Base-by-base conservation (phyloP, 768 basidiomycete genomes). In the Hericium coralloides region DNA sequence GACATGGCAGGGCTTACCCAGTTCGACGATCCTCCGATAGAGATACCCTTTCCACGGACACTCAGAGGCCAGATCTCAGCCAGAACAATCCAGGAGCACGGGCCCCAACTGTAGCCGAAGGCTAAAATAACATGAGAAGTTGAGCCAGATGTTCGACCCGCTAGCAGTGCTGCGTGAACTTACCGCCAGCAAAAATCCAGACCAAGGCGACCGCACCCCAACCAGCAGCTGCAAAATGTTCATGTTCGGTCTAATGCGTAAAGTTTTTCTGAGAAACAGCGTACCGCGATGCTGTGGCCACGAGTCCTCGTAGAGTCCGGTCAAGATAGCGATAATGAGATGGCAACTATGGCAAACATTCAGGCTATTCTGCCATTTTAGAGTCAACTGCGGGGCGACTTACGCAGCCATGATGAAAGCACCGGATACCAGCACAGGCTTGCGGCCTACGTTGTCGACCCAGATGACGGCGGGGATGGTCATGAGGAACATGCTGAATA, bases 401-500 rank as follows among this genome's bases (percentile, higher is more conserved):
- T 22, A 45, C 43, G 49, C 49, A 36, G 80, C 86, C 86, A 87
- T 89, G 43, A 84, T 63, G 69, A 89, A 82, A 4, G 85, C 86
- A 8, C 86, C 86, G n/a, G 83, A 85, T 22, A 87, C 70, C 57
- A 87, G 66, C 45, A 88, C 82, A 7, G 88, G 88, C 68, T 83
- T 87, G 38, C 89, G 81, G 20, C 88, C 89, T 23, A 83, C 64
- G 60, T 86, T 80, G 69, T 91, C 89, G 36, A 92, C 79, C 75
- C 83, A 90, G n/a, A 91, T 74, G 18, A 90, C 87, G 2, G 89
- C 87, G 3, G 89, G 89, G 58, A 91, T 85, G 0, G 88, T 89
- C 2, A 87, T 83, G 57, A 87, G 68, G 69, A 83, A 89, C 82
- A 86, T 85, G 49, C 83, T 84, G 56, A 4, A 31, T 22, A 12